Evolutionary conservation across 1,284 basidiomycete genomes (phyloP).

Genomic region (Thelephora terrestris): DNA sequence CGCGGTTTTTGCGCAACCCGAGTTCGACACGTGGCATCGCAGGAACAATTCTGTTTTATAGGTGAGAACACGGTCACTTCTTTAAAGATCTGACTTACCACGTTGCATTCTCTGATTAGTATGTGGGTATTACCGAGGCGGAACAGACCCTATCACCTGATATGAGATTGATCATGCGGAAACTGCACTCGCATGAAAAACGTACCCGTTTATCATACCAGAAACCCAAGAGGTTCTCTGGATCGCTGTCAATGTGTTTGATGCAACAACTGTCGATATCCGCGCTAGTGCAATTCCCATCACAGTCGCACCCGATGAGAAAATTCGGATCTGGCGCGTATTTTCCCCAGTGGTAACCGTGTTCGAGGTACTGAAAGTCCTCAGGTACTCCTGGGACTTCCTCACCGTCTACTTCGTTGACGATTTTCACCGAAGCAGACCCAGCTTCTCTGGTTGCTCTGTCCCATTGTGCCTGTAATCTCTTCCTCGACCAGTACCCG

Average conservation of each 20-base stretch:
- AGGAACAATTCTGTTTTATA: constrained; percentile 17
- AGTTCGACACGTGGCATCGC: constrained; percentile 19
- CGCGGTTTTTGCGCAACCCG: constrained; percentile 28
- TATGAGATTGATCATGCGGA: neutral
- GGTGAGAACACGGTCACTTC: neutral
- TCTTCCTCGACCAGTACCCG: no score
- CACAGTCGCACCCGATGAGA: neutral
- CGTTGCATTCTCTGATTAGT: constrained; percentile 50
- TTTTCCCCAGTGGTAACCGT: constrained; percentile 25
- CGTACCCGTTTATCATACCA: no score
- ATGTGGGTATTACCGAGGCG: constrained; percentile 33
- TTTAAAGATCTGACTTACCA: constrained; percentile 23
- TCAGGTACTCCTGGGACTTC: constrained; percentile 30
- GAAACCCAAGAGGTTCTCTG: no score
- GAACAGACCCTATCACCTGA: constrained; percentile 35
- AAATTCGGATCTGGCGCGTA: constrained; percentile 1
- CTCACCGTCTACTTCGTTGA: constrained; percentile 38
- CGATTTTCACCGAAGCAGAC: constrained; percentile 37
- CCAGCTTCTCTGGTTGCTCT: constrained; percentile 21
- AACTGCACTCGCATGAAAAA: no score
- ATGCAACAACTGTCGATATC: no score
- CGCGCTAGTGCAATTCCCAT: neutral
- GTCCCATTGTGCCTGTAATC: constrained; percentile 32
- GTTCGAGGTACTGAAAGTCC: constrained; percentile 42
- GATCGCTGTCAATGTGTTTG: no score